Base-by-base conservation (phyloP, 371 early-diverging fungal species). In the Cokeromyces recurvatus region DNA sequence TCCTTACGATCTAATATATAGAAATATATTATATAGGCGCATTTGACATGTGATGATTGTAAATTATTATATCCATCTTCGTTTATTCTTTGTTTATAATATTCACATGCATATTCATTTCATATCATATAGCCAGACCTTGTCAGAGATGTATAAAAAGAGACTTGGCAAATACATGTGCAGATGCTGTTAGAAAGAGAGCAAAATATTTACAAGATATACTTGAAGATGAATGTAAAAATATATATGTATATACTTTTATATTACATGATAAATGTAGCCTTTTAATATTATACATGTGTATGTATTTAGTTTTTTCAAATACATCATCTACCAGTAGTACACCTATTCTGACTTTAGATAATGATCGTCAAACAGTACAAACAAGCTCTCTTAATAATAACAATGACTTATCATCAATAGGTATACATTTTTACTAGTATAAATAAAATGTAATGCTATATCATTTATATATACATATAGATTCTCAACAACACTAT, bases 141-240 rank as follows among this genome's bases (percentile, higher is more conserved):
- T 91, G 92, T 54, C 68, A 72, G 22, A 78, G 90, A 0, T 91
- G 92, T 57, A 69, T 86, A 14, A 86, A 84, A 61, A 66, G 84
- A 42, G 86, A 84, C 22, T 53, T 86, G 19, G 82, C 71, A 7
- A 75, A 48, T 16, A 72, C 84, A 3, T 91, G 91, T 51, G 69
- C 77, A 2, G 90, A 89, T 48, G 89, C 87, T 4, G 60, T 69
- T 25, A 74, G 90, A 46, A 90, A 89, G 53, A 81, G 75, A 62
- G 90, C 91, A 11, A 92, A 92, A 67, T 90, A 92, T 46, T 66
- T 90, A 40, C 66, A 73, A 38, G 84, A 81, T 22, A 54, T 59
- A 34, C 43, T 37, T 22, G 22, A 15, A 6, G 46, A 42, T 44
- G 43, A 36, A 46, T 55, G 47, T 53, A 53, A 38, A 36, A 53